Evolutionary conservation across 163 green algal genomes (phyloP).

Genomic region (Coccomyxa subellipsoidea): DNA sequence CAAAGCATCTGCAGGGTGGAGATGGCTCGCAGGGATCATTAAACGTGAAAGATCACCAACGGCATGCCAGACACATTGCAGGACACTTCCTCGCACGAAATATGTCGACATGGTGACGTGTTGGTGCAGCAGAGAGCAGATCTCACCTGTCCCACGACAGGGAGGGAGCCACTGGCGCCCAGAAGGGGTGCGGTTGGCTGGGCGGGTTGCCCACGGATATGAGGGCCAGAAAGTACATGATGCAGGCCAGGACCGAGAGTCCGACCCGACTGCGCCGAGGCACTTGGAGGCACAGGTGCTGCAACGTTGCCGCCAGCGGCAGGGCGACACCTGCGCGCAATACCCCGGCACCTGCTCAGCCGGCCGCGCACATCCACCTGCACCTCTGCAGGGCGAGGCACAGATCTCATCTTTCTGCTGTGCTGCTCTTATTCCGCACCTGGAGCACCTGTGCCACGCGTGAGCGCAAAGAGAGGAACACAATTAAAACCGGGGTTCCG

Average conservation of each 20-base stretch:
- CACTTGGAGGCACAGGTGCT: background rate
- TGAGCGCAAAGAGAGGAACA: too few species aligned
- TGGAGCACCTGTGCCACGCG: too few species aligned
- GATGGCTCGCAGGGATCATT: too few species aligned
- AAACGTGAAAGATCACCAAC: too few species aligned
- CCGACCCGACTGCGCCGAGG: background rate
- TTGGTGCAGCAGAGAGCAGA: too few species aligned
- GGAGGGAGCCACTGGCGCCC: background rate
- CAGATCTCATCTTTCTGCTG: too few species aligned
- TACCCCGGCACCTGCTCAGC: background rate
- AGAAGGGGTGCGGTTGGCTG: conserved; percentile 1
- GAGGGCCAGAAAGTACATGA: conserved; percentile 8
- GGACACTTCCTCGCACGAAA: too few species aligned
- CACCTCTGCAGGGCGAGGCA: background rate
- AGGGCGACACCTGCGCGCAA: conserved; percentile 2
- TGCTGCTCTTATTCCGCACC: too few species aligned
- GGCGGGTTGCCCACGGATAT: conserved; percentile 3
- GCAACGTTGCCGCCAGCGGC: conserved; percentile 7
- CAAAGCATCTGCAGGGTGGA: too few species aligned
- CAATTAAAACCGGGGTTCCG: too few species aligned
- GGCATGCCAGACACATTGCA: too few species aligned
- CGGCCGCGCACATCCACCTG: background rate
- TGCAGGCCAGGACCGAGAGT: background rate
- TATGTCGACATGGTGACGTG: too few species aligned
- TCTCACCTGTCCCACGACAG: background rate